phyloP scores from a whole-genome alignment of 2,329 filamentous ascomycete species.

The Phialophora expanda region DNA sequence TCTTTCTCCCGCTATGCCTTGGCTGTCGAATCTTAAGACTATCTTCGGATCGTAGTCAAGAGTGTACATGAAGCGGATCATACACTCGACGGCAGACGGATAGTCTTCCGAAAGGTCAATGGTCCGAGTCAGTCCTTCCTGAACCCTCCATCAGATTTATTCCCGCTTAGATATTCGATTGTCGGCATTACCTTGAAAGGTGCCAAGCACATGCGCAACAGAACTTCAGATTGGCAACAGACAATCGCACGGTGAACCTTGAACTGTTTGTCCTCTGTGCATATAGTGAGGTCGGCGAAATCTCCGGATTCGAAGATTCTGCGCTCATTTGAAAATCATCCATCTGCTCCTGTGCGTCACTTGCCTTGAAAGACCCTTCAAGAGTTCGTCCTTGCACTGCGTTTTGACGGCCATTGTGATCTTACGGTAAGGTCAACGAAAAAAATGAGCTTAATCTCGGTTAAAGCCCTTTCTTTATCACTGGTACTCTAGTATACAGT shows the following conservation, averaged over 20 bases:
- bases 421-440: neutral
- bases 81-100: slow-evolving; percentile 8
- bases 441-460: too few relatives aligned
- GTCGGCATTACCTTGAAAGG: neutral
- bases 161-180: neutral
- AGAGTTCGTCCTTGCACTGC: slow-evolving; percentile 13
- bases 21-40: neutral
- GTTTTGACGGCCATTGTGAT: slow-evolving; percentile 6
- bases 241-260: neutral
- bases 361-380: slow-evolving; percentile 16
- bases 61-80: slow-evolving; percentile 15
- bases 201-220: neutral
- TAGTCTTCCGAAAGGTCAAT: neutral
- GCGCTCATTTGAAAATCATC: neutral
- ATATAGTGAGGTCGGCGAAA: neutral
- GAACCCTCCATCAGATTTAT: neutral
- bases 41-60: slow-evolving; percentile 7
- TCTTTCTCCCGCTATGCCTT: neutral
- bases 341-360: neutral
- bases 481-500: too few relatives aligned
- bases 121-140: neutral
- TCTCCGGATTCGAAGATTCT: neutral
- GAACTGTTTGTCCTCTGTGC: neutral
- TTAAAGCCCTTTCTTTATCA: too few relatives aligned
- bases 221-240: neutral